phyloP scores from a whole-genome alignment of 2,329 filamentous ascomycete species.

The Ophioceras dolichostomum region DNA sequence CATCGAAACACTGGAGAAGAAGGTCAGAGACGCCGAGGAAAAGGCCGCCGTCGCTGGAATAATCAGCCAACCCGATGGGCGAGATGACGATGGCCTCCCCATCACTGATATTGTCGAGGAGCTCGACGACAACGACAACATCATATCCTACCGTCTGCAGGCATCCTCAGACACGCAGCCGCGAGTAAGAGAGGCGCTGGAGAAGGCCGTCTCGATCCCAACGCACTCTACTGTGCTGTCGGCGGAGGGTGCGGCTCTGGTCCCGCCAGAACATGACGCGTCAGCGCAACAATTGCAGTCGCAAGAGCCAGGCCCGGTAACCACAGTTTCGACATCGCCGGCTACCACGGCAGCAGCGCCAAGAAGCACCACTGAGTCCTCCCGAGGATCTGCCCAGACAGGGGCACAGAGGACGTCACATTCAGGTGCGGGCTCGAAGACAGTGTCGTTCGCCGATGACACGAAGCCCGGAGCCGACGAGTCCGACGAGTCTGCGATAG shows the following conservation, averaged over 20 bases:
- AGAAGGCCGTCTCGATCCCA: too few species aligned
- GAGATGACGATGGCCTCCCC: constrained; percentile 52
- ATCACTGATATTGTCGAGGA: constrained; percentile 88
- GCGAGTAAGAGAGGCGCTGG: constrained; percentile 58
- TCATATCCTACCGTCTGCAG: constrained; percentile 55
- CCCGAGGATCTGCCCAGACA: too few species aligned
- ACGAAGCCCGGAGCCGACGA: constrained; percentile 32
- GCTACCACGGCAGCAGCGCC: background rate
- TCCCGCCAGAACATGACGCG: too few species aligned
- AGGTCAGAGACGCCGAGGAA: constrained; percentile 56
- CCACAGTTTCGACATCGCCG: background rate
- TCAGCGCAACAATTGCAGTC: too few species aligned
- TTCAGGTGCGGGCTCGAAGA: too few species aligned
- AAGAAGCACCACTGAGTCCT: too few species aligned
- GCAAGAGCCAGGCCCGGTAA: background rate
- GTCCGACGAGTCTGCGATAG: too few species aligned
- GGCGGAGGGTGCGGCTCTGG: too few species aligned
- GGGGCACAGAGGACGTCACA: too few species aligned
- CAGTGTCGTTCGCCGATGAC: constrained; percentile 51
- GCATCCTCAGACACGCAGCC: constrained; percentile 56
- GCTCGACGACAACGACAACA: constrained; percentile 80
- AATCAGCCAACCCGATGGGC: constrained; percentile 45
- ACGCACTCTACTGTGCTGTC: too few species aligned
- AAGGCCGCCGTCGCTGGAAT: constrained; percentile 53
- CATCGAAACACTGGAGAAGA: constrained; percentile 59